Evolutionary conservation across 75 land plant genomes (phyloP), one percentile per base, ranked within the genome.

Genomic region (Picea sitchensis): DNA sequence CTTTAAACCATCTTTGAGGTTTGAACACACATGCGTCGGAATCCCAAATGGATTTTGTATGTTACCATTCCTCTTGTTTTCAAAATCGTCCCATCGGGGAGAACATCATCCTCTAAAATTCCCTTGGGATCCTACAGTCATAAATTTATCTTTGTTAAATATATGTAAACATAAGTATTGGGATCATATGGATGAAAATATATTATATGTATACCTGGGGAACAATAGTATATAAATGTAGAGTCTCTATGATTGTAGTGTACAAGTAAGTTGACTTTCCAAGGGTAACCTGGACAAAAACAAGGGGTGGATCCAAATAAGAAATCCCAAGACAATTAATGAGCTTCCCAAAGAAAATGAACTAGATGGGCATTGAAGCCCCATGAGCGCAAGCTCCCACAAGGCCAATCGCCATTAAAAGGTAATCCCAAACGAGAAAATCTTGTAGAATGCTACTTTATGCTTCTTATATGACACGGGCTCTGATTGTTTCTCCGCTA

Each of bases 41-140:
- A 30, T 96, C 98, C 98, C 98, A 95, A 32, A 91, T 86, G 68
- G 85, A 86, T 65, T 85, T 85, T 94, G 71, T 95, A 95, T 18
- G 90, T 88, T 11, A 96, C 90, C 89, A 95, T 87, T 23, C 86
- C 88, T 56, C 94, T 94, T 58, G 84, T 88, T 81, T 86, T 93
- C 20, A 95, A 86, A 23, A 59, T 80, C 0, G 94, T 92, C 26
- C 98, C 98, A 86, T 95, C 98, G n/a, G 98, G 98, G 31, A 96
- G 83, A 3, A 88, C 83, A 80, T 96, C 98, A 83, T 96, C 97
- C 63, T 86, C 80, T 77, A 89, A 69, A 14, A 88, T 86, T 5
- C 92, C 90, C 72, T 96, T 96, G 0, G 90, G 88, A 72, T 96
- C 95, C 98, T 96, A 84, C 47, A 17, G 5, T 77, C 18, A 81